Percentiles rank a stretch among this genome's conserved stretches.
Evolutionary conservation across 2,329 filamentous ascomycete species (phyloP).

Genomic region (Fusarium sp.): DNA sequence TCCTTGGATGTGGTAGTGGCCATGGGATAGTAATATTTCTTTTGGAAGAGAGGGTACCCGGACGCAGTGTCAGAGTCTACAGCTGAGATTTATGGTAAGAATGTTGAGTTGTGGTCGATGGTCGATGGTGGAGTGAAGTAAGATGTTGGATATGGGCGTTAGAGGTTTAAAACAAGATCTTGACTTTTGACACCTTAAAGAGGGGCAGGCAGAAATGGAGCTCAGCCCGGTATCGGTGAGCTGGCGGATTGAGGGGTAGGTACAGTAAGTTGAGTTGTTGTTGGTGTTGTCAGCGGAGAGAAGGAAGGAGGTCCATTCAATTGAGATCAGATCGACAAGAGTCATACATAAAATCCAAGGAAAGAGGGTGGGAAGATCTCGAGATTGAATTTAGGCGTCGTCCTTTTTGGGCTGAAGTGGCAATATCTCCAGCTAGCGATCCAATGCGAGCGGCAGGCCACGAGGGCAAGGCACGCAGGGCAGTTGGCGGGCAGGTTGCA

Average conservation of each 20-base stretch:
- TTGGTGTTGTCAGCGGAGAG: conserved; percentile 2
- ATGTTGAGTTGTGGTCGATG: neutral
- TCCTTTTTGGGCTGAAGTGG: conserved; percentile 29
- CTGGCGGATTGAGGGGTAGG: conserved; percentile 2
- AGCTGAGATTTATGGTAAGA: neutral
- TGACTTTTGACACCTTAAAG: conserved; percentile 28
- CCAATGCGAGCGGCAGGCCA: conserved; percentile 26
- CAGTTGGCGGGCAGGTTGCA: conserved; percentile 11
- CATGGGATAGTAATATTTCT: conserved; percentile 46
- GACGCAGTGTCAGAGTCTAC: neutral
- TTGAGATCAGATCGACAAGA: conserved; percentile 27
- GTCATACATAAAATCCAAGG: conserved; percentile 15
- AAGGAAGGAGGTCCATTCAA: conserved; percentile 2
- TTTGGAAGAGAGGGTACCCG: neutral
- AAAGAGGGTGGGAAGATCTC: conserved; percentile 34
- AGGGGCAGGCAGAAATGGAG: conserved; percentile 40
- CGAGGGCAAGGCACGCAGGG: conserved; percentile 36
- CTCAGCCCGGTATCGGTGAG: conserved; percentile 38
- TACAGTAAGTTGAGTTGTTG: neutral
- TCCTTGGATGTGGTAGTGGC: conserved; percentile 49
- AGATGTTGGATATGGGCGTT: conserved; percentile 17
- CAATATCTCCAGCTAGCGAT: conserved; percentile 18
- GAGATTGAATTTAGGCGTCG: conserved; percentile 22
- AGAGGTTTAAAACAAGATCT: conserved; percentile 29
- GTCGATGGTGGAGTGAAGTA: conserved; percentile 10